phyloP scores from a whole-genome alignment of 2,329 filamentous ascomycete genomes.

The Calonectria hawksworthii region DNA sequence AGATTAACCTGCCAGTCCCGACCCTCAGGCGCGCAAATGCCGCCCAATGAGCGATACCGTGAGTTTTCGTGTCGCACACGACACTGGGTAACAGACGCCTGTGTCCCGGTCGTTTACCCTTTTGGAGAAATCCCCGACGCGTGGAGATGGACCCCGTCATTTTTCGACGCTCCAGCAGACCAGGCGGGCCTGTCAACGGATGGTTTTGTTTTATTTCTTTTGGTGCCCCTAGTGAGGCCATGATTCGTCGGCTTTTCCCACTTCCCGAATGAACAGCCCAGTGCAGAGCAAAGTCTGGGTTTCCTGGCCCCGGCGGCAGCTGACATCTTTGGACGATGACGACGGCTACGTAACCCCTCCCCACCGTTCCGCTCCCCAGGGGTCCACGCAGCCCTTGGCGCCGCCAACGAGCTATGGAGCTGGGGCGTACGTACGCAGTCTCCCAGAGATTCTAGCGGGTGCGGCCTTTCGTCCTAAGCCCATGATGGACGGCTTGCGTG shows the following conservation, averaged over 20 bases:
- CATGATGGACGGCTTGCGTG: slow-evolving; percentile 28
- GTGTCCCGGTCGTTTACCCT: neutral
- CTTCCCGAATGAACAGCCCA: slow-evolving; percentile 16
- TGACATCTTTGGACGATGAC: slow-evolving; percentile 3
- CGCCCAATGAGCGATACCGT: neutral
- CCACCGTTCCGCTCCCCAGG: slow-evolving; percentile 7
- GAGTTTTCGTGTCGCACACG: neutral
- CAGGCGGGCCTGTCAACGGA: neutral
- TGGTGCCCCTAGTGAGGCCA: neutral
- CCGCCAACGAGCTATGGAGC: slow-evolving; percentile 9
- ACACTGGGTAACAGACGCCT: neutral
- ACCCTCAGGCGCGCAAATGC: neutral
- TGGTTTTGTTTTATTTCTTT: slow-evolving; percentile 7
- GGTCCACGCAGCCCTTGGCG: slow-evolving; percentile 9
- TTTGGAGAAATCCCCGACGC: slow-evolving; percentile 11
- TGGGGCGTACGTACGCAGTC: slow-evolving; percentile 16
- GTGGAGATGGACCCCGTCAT: neutral
- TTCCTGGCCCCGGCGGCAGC: neutral
- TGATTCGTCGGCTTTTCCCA: slow-evolving; percentile 12
- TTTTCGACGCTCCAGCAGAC: neutral
- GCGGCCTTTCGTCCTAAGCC: slow-evolving; percentile 22
- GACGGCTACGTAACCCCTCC: slow-evolving; percentile 24
- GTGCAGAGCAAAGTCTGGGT: slow-evolving; percentile 1
- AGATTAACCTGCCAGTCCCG: neutral
- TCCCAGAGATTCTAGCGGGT: slow-evolving; percentile 13